Base-by-base conservation (phyloP, 257 asterid species). In the Jaltomata sinuosa region DNA sequence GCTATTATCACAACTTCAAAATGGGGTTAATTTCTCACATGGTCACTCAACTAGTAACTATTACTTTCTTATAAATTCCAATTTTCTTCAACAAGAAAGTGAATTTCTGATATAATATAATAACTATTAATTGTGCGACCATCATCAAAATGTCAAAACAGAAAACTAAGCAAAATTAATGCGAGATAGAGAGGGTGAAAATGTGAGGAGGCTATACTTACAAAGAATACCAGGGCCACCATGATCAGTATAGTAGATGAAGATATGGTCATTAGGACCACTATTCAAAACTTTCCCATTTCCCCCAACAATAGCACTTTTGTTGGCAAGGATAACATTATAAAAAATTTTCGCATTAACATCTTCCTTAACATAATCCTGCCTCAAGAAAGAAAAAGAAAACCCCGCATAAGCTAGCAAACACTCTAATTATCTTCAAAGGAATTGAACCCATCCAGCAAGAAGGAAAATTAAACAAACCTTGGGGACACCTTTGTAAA, bases 211-310 rank as follows among this genome's bases (percentile, higher is more conserved):
- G 11, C 76, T 36, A 10, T 27, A 86, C 97, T 86, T 52, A 96
- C 99, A 98, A 64, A 96, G 97, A 18, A 94, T 91, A 22, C 98
- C 99, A 84, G 99, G 97, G 65, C 98, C 98, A 50, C 99, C 99
- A 81, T 94, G 99, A 87, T 96, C 99, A 4, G 99, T 78, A 84
- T 94, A 96, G 85, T 89, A 96, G 72, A 96, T 64, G 86, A 96
- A 96, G 79, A 96, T 93, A 71, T 90, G 97, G 87, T 96, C 99
- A 79, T 94, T 89, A 21, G 98, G 98, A 81, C 96, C 96, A 59
- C 99, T 96, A 64, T 96, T 91, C 11, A 96, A 90, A 78, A 96
- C 98, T 94, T 96, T 96, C 76, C 98, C 97, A 11, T 97, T 96
- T 27, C 98, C 99, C 42, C 99, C 99, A 6, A 79, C 90, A 31